Percentiles rank a stretch among this genome's conserved stretches.
Conservation (phyloP, 2,329 filamentous ascomycete genomes). For the Cladophialophora chaetospira region DNA sequence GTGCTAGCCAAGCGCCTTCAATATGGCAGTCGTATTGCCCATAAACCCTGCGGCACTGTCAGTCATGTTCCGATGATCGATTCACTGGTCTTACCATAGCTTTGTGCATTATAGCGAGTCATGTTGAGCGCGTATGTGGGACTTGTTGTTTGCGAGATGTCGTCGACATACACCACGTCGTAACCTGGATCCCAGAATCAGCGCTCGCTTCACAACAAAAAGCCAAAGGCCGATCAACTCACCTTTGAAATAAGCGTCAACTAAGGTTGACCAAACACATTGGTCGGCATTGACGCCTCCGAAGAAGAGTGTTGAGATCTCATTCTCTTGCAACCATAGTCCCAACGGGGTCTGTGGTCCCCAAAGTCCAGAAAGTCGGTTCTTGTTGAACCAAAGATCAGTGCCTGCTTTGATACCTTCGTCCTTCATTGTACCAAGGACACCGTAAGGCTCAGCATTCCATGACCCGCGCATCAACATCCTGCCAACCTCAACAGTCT, state of each 20-base stretch:
- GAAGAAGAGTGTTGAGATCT: constrained; percentile 55
- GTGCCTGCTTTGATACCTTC: constrained; percentile 39
- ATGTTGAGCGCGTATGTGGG: constrained; percentile 26
- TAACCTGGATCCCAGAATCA: constrained; percentile 36
- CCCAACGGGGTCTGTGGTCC: constrained; percentile 47
- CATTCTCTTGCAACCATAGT: constrained; percentile 43
- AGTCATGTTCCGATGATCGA: background rate
- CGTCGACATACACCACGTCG: constrained; percentile 58
- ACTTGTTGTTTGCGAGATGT: constrained; percentile 54
- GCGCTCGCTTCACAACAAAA: no score
- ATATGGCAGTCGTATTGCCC: constrained; percentile 17
- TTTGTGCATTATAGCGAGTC: constrained; percentile 19
- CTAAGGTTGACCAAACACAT: constrained; percentile 59
- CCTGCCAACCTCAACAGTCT: constrained; percentile 35
- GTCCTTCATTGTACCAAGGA: constrained; percentile 51
- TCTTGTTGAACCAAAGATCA: constrained; percentile 58
- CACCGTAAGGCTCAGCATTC: constrained; percentile 51
- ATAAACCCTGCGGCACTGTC: constrained; percentile 14
- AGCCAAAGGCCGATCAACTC: no score
- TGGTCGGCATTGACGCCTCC: constrained; percentile 65
- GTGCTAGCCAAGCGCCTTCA: constrained; percentile 17
- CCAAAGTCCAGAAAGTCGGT: constrained; percentile 61
- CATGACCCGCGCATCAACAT: constrained; percentile 55
- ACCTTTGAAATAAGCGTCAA: constrained; percentile 57
- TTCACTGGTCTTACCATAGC: constrained; percentile 8